Percentiles rank a stretch among this genome's conserved stretches.
Conservation (phyloP, 208 protist species). For the Balamuthia mandrillaris region DNA sequence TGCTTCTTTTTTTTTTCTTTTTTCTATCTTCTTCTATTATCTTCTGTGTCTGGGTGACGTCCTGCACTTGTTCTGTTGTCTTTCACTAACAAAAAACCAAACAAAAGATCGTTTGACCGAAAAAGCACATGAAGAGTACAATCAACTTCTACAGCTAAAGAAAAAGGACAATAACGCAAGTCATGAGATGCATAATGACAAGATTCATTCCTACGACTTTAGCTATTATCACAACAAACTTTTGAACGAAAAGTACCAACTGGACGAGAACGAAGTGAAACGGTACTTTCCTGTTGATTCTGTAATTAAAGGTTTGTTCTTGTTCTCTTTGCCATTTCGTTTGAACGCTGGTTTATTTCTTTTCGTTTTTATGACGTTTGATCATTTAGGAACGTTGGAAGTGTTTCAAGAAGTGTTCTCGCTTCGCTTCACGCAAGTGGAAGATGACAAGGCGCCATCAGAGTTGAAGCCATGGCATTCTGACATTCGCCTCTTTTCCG, state of each 20-base stretch:
- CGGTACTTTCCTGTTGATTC: slow-evolving; percentile 66
- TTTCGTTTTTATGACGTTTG: not conserved
- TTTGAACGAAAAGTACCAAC: slow-evolving; percentile 43
- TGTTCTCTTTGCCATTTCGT: not conserved
- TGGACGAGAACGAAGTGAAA: slow-evolving; percentile 57
- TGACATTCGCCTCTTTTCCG: slow-evolving; percentile 52
- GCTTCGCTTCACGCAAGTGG: slow-evolving; percentile 41
- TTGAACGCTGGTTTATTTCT: too few species aligned
- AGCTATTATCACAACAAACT: slow-evolving; percentile 54
- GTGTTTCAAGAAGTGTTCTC: slow-evolving; percentile 60
- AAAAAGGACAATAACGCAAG: slow-evolving; percentile 18
- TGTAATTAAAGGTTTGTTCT: slow-evolving; percentile 48
- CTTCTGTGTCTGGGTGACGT: not conserved
- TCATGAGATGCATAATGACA: not conserved
- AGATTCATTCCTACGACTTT: slow-evolving; percentile 52
- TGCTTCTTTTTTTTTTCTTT: too few species aligned
- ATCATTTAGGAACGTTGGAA: not conserved
- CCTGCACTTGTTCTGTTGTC: not conserved
- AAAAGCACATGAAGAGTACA: not conserved
- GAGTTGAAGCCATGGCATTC: slow-evolving; percentile 49
- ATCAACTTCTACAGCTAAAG: slow-evolving; percentile 48
- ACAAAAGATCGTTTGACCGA: too few species aligned
- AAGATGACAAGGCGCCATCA: not conserved
- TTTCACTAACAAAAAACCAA: slow-evolving; percentile 1
- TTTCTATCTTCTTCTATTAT: too few species aligned